These are phyloP conservation scores for Raphanus raphanistrum DNA, from an alignment of 345 rosid species.

Conservation along the genomic window DNA sequence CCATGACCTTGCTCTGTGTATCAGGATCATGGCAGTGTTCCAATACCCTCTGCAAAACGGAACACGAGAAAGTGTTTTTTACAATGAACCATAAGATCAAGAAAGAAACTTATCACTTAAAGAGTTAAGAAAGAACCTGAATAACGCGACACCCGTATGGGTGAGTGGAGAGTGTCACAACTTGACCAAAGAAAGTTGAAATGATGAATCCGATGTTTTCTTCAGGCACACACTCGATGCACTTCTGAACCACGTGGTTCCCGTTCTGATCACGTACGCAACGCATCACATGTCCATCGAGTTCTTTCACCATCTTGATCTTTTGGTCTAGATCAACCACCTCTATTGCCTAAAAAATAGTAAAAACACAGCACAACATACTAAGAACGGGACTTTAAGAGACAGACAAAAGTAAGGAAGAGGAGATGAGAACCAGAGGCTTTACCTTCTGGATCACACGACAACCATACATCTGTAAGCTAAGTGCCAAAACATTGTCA, in stretches of 20 bases:
- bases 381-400: neutral
- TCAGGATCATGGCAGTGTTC: slow-evolving; percentile 78
- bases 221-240: slow-evolving; percentile 93
- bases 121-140: slow-evolving; percentile 51
- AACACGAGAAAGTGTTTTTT: neutral
- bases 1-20: slow-evolving; percentile 90
- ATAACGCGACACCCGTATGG: slow-evolving; percentile 99
- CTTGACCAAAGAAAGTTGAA: slow-evolving; percentile 84
- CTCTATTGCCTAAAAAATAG: slow-evolving; percentile 69
- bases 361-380: neutral
- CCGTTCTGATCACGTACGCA: slow-evolving; percentile 98
- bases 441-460: slow-evolving; percentile 95
- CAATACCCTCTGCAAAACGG: slow-evolving; percentile 64
- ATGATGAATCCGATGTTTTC: slow-evolving; percentile 78
- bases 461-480: slow-evolving; percentile 98
- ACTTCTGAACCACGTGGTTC: slow-evolving; percentile 96
- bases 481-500: slow-evolving; percentile 79
- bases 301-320: slow-evolving; percentile 85
- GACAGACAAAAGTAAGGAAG: neutral
- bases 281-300: slow-evolving; percentile 89
- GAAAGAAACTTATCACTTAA: neutral
- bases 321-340: slow-evolving; percentile 91
- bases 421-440: neutral
- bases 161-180: slow-evolving; percentile 80
- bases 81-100: neutral